Evolutionary conservation across 768 basidiomycete species (phyloP).

Genomic region (Lentinula boryana): DNA sequence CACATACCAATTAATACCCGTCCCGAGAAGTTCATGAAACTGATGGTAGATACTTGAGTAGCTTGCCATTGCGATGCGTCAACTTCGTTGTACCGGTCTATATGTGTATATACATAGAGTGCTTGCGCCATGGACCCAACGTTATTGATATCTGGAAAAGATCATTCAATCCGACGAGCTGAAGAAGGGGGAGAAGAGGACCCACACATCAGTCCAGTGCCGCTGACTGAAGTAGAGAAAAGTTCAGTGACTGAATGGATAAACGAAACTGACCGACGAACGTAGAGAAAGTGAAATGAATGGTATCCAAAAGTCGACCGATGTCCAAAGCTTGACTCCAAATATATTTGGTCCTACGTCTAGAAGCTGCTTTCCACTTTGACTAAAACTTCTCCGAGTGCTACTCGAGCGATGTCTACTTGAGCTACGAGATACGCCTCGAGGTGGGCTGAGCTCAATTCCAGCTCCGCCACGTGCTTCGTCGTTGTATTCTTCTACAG

Average conservation of each 20-base stretch:
- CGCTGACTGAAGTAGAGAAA: constrained; percentile 45
- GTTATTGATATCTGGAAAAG: constrained; percentile 68
- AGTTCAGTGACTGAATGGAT: neutral
- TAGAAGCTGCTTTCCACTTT: constrained; percentile 12
- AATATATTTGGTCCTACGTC: constrained; percentile 42
- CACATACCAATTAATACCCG: constrained; percentile 66
- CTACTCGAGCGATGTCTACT: neutral
- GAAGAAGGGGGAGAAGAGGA: constrained; percentile 14
- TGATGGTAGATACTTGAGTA: constrained; percentile 77
- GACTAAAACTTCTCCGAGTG: constrained; percentile 17
- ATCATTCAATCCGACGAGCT: neutral
- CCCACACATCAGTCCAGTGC: constrained; percentile 80
- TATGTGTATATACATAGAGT: constrained; percentile 54
- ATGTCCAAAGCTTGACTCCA: constrained; percentile 44
- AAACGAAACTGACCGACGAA: constrained; percentile 24
- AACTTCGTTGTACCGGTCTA: constrained; percentile 52
- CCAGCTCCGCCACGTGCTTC: neutral
- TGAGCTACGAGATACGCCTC: neutral
- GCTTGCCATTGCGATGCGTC: constrained; percentile 75
- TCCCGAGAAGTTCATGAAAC: constrained; percentile 75
- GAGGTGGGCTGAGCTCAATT: constrained; percentile 8
- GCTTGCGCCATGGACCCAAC: constrained; percentile 75
- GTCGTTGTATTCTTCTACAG: constrained; percentile 6
- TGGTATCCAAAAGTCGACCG: constrained; percentile 60
- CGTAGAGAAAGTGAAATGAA: constrained; percentile 52